Base-by-base conservation (phyloP, 495 filamentous ascomycete genomes). In the Penicillium cosmopolitanum region DNA sequence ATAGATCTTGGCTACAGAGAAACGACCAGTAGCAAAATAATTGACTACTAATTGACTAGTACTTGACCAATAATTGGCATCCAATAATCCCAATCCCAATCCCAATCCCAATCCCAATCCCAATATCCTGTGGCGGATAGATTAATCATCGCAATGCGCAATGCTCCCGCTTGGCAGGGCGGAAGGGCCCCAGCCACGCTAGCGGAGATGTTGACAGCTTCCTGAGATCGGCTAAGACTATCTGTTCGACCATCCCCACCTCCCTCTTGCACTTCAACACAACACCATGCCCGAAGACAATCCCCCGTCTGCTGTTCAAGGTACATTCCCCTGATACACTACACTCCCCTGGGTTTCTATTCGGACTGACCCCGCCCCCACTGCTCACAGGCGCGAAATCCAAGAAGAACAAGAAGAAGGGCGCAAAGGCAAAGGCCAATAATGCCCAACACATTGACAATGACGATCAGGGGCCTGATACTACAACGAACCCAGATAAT, bases 331-430 rank as follows among this genome's bases (percentile, higher is more conserved):
- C 28, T 35, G 28, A 31, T n/a, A n/a, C 21, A 34, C 28, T 34
- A 19, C 52, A 7, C 40, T 16, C 52, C 34, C 12, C 59, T 55
- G 46, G 38, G 57, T 60, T 36, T 60, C 55, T 50, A 42, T 44
- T 13, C 23, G 2, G 23, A 44, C 42, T 44, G 4, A 44, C 42
- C 16, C 16, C n/a, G 13, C n/a, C 16, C n/a, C 42, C 51, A 42
- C 51, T 47, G 48, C 42, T n/a, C 2, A 44, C 21, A 74, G 83
- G 75, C 69, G 58, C 77, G 53, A 87, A 84, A 66, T 85, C 87
- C 62, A 91, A 88, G 80, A 89, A 84, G 70, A 85, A 82, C 72
- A 89, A 85, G 71, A 90, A 87, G 78, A 90, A 87, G 57, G 74
- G 71, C 56, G 68, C 73, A 58, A 85, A 80, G 64, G 66, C 66